Conservation (phyloP, 257 asterid genomes). For the Nyctanthes arbortristis region DNA sequence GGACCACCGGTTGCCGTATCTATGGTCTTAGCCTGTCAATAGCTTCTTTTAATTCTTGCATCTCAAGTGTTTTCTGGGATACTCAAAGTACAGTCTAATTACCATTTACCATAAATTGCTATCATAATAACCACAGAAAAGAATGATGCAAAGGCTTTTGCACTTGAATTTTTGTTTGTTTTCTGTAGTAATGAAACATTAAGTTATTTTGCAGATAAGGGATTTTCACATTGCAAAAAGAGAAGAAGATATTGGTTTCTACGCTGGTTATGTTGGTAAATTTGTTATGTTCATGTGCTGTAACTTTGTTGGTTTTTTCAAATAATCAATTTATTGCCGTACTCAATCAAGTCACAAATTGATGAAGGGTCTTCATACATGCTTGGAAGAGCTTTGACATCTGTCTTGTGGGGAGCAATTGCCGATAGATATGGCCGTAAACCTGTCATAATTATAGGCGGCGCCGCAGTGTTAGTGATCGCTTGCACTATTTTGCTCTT, state of each 20-base stretch:
- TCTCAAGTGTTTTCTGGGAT: too few species aligned
- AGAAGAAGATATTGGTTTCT: constrained; percentile 78
- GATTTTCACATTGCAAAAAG: constrained; percentile 70
- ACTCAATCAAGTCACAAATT: background rate
- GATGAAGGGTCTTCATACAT: constrained; percentile 62
- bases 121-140: too few species aligned
- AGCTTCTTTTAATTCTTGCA: background rate
- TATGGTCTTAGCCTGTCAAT: too few species aligned
- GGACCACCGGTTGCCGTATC: too few species aligned
- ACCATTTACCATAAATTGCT: too few species aligned
- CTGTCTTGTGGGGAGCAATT: constrained; percentile 64
- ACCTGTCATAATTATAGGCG: constrained; percentile 68
- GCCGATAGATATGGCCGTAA: constrained; percentile 77
- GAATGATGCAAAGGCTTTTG: background rate
- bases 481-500: background rate
- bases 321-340: background rate
- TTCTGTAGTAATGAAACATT: background rate
- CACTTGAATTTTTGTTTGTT: background rate
- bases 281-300: background rate
- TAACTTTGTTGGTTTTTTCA: background rate
- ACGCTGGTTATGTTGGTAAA: constrained; percentile 76
- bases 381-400: constrained; percentile 78
- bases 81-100: too few species aligned
- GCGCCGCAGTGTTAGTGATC: constrained; percentile 51
- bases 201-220: constrained; percentile 44